A percentile compares a stretch with the other conserved stretches of the same genome.
Evolutionary conservation across 2,329 filamentous ascomycete species (phyloP).

Genomic region (Fusarium sarcochroum): DNA sequence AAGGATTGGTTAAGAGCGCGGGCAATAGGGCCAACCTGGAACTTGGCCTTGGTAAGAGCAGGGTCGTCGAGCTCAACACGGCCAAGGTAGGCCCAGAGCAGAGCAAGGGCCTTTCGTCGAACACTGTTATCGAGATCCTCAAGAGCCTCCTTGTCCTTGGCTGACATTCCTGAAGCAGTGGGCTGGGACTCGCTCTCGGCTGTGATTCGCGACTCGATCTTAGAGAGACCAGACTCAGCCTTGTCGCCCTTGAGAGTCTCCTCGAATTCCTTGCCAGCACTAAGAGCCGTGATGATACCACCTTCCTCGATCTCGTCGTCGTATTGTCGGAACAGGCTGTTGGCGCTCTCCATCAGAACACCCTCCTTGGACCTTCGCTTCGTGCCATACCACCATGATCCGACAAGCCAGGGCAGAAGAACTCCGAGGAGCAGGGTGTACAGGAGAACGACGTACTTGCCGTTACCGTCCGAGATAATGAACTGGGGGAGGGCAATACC

Average conservation of each 20-base stretch:
- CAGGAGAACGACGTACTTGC: constrained; percentile 92
- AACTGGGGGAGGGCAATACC: constrained; percentile 95
- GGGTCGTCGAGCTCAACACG: constrained; percentile 87
- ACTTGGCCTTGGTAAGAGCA: constrained; percentile 86
- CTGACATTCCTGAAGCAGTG: constrained; percentile 71
- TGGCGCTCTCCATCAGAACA: constrained; percentile 92
- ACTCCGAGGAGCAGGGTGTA: constrained; percentile 92
- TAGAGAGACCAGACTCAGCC: constrained; percentile 83
- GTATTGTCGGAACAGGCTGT: constrained; percentile 94
- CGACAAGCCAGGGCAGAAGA: constrained; percentile 91
- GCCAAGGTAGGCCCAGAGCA: constrained; percentile 96
- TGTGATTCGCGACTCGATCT: constrained; percentile 86
- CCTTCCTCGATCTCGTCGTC: constrained; percentile 85
- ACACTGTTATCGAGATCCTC: constrained; percentile 84
- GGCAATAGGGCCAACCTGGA: constrained; percentile 88
- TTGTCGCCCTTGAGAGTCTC: constrained; percentile 82
- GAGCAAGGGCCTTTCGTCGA: constrained; percentile 86
- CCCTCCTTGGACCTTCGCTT: constrained; percentile 94
- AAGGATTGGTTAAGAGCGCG: constrained; percentile 89
- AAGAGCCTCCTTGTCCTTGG: constrained; percentile 82
- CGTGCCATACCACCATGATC: constrained; percentile 98
- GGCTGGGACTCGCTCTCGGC: constrained; percentile 67
- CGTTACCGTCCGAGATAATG: constrained; percentile 92
- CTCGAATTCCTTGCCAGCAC: constrained; percentile 88
- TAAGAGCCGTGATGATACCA: constrained; percentile 84